A percentile compares a stretch with the other conserved stretches of the same genome.
Evolutionary conservation across 768 basidiomycete genomes (phyloP).

Genomic region (Goffeauzyma gilvescens): DNA sequence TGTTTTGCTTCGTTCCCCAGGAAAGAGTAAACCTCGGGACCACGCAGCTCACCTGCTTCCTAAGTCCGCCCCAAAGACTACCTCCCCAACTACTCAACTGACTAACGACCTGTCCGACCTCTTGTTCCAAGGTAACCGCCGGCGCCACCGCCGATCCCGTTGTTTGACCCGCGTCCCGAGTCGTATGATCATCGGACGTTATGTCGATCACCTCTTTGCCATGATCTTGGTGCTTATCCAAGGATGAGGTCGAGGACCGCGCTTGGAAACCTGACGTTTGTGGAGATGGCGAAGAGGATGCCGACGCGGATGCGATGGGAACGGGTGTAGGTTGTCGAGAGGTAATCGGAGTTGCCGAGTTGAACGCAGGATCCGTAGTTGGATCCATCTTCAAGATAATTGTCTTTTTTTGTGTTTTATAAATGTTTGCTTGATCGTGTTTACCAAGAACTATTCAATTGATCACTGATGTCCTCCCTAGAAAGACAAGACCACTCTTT

Average conservation of each 20-base stretch:
- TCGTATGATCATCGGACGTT: not conserved
- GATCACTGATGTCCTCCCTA: too few relatives aligned
- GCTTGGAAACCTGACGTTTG: not conserved
- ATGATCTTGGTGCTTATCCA: too few relatives aligned
- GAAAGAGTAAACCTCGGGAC: too few relatives aligned
- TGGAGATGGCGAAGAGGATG: not conserved
- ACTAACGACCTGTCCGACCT: slow-evolving; percentile 75
- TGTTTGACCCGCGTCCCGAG: not conserved
- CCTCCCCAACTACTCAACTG: slow-evolving; percentile 41
- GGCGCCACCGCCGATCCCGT: not conserved
- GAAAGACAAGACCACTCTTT: too few relatives aligned
- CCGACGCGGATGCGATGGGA: not conserved
- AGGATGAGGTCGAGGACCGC: not conserved
- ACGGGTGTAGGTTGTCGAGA: not conserved
- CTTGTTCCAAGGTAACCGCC: slow-evolving; percentile 45
- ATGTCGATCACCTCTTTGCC: not conserved
- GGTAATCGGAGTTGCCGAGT: not conserved
- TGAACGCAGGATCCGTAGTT: too few relatives aligned
- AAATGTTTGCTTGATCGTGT: too few relatives aligned
- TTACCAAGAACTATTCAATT: too few relatives aligned
- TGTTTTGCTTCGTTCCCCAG: too few relatives aligned
- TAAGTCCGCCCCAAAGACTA: slow-evolving; percentile 76
- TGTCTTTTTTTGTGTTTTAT: too few relatives aligned
- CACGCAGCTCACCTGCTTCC: slow-evolving; percentile 56
- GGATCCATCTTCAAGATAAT: too few relatives aligned